Conservation (phyloP, 768 basidiomycete genomes). For the Boletus patriciae region DNA sequence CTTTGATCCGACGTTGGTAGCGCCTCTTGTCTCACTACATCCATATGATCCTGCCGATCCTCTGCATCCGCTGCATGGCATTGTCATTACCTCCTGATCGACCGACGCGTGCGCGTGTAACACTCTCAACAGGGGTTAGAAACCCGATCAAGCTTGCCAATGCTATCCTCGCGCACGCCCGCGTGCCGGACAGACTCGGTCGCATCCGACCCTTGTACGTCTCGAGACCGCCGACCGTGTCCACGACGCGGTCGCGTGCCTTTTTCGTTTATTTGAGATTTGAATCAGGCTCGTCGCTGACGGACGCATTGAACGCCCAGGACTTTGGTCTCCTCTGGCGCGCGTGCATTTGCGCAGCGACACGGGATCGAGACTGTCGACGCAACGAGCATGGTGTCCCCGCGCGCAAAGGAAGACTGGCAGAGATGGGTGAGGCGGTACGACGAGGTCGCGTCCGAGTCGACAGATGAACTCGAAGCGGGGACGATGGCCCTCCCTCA, state of each 20-base stretch:
- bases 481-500: constrained; percentile 8
- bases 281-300: neutral
- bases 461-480: constrained; percentile 12
- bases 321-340: constrained; percentile 63
- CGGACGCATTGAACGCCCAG: constrained; percentile 32
- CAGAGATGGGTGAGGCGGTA: constrained; percentile 55
- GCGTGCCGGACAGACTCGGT: constrained; percentile 50
- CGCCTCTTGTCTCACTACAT: neutral
- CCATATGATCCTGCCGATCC: neutral
- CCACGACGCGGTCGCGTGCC: neutral
- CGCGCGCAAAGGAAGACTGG: constrained; percentile 56
- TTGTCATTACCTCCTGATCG: neutral
- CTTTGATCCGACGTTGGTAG: neutral
- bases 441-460: neutral
- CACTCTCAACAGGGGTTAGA: constrained; percentile 49
- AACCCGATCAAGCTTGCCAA: constrained; percentile 69
- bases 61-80: neutral
- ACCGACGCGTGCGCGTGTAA: neutral
- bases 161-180: constrained; percentile 54
- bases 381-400: constrained; percentile 48
- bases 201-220: constrained; percentile 70
- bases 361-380: constrained; percentile 37
- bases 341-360: constrained; percentile 50
- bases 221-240: neutral
- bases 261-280: neutral